phyloP scores from a whole-genome alignment of 2,329 filamentous ascomycete genomes.

The Grosmannia serpens region DNA sequence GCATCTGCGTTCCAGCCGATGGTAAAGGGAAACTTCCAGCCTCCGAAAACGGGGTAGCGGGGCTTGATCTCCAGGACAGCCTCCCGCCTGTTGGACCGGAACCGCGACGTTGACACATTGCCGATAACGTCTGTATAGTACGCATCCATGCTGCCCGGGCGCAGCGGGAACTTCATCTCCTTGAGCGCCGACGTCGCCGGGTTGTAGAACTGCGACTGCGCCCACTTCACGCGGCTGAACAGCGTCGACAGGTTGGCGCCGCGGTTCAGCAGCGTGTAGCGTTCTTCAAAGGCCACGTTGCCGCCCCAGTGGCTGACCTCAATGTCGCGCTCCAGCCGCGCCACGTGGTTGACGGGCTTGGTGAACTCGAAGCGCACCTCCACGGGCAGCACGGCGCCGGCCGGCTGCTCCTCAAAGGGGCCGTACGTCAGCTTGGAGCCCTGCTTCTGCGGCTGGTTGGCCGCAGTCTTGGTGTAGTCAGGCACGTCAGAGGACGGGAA shows the following conservation, averaged over 20 bases:
- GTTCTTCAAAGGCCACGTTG: slow-evolving; percentile 89
- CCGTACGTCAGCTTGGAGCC: slow-evolving; percentile 84
- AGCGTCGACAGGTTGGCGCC: slow-evolving; percentile 65
- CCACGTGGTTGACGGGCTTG: slow-evolving; percentile 74
- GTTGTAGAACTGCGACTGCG: slow-evolving; percentile 61
- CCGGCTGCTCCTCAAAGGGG: slow-evolving; percentile 69
- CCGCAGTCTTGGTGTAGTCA: slow-evolving; percentile 69
- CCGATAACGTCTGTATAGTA: slow-evolving; percentile 97
- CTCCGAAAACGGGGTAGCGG: slow-evolving; percentile 90
- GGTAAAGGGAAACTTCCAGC: slow-evolving; percentile 96
- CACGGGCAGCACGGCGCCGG: slow-evolving; percentile 61
- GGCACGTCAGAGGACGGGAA: slow-evolving; percentile 66
- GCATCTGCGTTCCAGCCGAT: slow-evolving; percentile 92
- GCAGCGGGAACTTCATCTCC: slow-evolving; percentile 69
- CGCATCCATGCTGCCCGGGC: slow-evolving; percentile 67
- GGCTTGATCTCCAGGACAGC: slow-evolving; percentile 85
- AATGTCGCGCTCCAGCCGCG: slow-evolving; percentile 73
- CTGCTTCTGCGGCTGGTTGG: slow-evolving; percentile 62
- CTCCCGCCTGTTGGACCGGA: slow-evolving; percentile 65
- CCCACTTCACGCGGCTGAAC: slow-evolving; percentile 70
- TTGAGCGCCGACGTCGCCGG: slow-evolving; percentile 68
- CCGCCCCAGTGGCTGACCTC: slow-evolving; percentile 98
- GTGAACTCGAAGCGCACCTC: slow-evolving; percentile 90
- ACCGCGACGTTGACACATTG: slow-evolving; percentile 89
- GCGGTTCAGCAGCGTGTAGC: slow-evolving; percentile 77